Evolutionary conservation across 176 grass and related monocot genomes (phyloP).

Genomic region (Eragrostis nindensis): DNA sequence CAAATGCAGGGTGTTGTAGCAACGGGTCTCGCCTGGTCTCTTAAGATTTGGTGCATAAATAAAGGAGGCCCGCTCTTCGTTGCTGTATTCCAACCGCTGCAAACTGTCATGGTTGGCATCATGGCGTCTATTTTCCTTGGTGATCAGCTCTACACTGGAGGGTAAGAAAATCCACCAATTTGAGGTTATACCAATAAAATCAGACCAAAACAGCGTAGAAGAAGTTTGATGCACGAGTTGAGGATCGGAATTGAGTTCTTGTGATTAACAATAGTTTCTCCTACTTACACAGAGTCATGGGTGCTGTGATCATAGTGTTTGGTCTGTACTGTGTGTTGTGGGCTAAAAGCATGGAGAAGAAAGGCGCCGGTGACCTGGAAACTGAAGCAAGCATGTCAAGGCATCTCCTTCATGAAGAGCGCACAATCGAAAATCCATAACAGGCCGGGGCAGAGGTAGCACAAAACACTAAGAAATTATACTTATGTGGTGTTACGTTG

Average conservation of each 20-base stretch:
- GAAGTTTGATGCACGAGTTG: not conserved
- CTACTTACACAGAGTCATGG: not conserved
- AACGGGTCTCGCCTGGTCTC: conserved; percentile 51
- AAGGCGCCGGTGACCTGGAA: not conserved
- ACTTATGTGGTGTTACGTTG: too few relatives aligned
- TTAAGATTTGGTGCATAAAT: conserved; percentile 65
- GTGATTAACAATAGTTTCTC: too few relatives aligned
- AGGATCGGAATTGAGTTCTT: too few relatives aligned
- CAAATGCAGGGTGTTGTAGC: conserved; percentile 50
- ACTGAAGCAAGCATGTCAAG: not conserved
- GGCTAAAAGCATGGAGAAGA: conserved; percentile 10
- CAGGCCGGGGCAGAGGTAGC: too few relatives aligned
- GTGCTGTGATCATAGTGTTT: not conserved
- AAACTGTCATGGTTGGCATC: conserved; percentile 60
- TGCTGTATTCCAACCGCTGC: conserved; percentile 63
- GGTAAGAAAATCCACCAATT: conserved; percentile 37
- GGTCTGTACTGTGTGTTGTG: conserved; percentile 15
- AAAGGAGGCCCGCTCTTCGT: conserved; percentile 60
- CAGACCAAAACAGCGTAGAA: not conserved
- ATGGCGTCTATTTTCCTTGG: conserved; percentile 59
- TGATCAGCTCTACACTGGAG: conserved; percentile 59
- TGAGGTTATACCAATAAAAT: too few relatives aligned
- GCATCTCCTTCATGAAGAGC: not conserved
- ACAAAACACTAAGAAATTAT: too few relatives aligned
- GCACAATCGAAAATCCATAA: not conserved